These are phyloP conservation scores for Leucosporidium creatinivorum DNA, from an alignment of 768 basidiomycete genomes.

Conservation along the genomic window DNA sequence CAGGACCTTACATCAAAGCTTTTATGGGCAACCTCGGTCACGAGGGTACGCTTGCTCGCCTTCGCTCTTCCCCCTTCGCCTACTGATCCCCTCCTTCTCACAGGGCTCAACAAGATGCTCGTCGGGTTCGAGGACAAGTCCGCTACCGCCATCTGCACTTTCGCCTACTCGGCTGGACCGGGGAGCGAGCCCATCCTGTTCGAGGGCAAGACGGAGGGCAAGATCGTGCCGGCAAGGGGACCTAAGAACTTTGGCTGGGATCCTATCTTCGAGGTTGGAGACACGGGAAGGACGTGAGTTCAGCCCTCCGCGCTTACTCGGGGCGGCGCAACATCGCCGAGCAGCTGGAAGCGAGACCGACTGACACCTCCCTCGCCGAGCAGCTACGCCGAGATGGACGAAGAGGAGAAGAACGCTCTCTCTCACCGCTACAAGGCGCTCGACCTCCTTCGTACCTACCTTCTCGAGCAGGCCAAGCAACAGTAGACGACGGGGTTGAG, in stretches of 20 bases:
- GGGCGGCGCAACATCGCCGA: too few species aligned
- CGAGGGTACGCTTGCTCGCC: slow-evolving; percentile 51
- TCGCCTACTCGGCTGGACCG: slow-evolving; percentile 84
- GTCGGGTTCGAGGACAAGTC: slow-evolving; percentile 63
- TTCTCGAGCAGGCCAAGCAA: slow-evolving; percentile 36
- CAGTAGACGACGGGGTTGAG: neutral
- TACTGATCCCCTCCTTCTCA: neutral
- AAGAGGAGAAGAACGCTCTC: slow-evolving; percentile 56
- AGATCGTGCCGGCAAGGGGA: slow-evolving; percentile 80
- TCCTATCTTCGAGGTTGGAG: slow-evolving; percentile 65
- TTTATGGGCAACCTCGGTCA: slow-evolving; percentile 78
- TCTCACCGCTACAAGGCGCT: slow-evolving; percentile 63
- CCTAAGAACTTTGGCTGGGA: slow-evolving; percentile 83
- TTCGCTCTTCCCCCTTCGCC: neutral
- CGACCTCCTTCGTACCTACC: slow-evolving; percentile 55
- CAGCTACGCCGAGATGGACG: slow-evolving; percentile 64
- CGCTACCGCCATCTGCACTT: slow-evolving; percentile 90
- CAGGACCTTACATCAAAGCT: slow-evolving; percentile 95
- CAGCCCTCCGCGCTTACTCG: too few species aligned
- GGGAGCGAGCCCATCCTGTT: slow-evolving; percentile 68
- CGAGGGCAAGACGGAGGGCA: slow-evolving; percentile 80
- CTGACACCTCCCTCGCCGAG: neutral
- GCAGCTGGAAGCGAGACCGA: neutral
- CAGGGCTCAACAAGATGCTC: slow-evolving; percentile 74
- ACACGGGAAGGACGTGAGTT: slow-evolving; percentile 66